Percentiles rank a stretch among this genome's conserved stretches.
Conservation (phyloP, 306 rosid genomes). For the Gastrolobium bilobum region DNA sequence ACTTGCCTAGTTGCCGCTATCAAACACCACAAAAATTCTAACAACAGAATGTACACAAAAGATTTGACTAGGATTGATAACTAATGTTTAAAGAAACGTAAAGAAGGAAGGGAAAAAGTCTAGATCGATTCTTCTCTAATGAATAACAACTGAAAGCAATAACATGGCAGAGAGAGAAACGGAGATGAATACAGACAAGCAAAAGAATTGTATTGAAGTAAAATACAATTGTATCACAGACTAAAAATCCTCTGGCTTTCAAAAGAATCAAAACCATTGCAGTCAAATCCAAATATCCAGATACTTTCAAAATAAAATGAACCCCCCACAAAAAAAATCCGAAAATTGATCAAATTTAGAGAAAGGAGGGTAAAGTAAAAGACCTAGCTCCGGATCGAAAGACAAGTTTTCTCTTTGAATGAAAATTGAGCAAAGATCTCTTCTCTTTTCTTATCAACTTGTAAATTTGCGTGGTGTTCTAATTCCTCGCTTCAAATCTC, state of each 20-base stretch:
- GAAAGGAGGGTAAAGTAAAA: background rate
- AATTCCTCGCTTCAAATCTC: background rate
- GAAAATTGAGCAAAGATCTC: background rate
- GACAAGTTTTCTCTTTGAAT: background rate
- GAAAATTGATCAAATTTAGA: background rate
- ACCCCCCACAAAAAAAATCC: background rate
- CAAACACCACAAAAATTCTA: background rate
- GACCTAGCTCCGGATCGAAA: background rate
- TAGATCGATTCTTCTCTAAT: background rate
- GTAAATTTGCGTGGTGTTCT: background rate
- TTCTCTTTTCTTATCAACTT: background rate
- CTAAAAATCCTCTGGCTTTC: background rate
- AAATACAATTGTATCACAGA: background rate
- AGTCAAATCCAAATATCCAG: background rate
- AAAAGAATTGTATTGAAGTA: too few relatives aligned
- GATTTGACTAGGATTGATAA: background rate
- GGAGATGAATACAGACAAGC: background rate
- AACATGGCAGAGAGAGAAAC: background rate
- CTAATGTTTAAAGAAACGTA: background rate
- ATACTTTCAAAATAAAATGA: background rate
- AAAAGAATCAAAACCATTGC: constrained; percentile 15
- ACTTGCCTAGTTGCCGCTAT: background rate
- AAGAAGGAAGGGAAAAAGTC: too few relatives aligned
- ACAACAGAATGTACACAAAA: background rate
- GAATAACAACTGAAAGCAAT: background rate